phyloP scores from a whole-genome alignment of 768 basidiomycete species.

The Tricholoma terreum region DNA sequence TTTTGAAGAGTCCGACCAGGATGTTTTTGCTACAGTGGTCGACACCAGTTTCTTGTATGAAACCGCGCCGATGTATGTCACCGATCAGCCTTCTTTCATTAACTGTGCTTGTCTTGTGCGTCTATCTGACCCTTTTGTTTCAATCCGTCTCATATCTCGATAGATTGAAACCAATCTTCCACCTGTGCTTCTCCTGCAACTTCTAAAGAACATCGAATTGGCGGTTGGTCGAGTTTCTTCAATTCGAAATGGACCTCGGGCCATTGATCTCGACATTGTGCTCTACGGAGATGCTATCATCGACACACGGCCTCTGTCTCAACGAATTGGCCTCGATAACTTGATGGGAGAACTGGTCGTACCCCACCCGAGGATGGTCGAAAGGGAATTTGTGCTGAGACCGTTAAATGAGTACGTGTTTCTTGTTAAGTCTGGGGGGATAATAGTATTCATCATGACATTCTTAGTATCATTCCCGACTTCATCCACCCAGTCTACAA shows the following conservation, averaged over 20 bases:
- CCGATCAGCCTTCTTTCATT: conserved; percentile 82
- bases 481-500: conserved; percentile 61
- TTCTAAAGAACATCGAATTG: conserved; percentile 72
- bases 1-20: conserved; percentile 7
- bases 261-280: conserved; percentile 86
- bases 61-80: conserved; percentile 93
- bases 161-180: conserved; percentile 75
- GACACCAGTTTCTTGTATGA: conserved; percentile 92
- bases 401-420: conserved; percentile 80
- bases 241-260: conserved; percentile 82
- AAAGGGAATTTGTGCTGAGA: conserved; percentile 90
- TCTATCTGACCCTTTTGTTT: conserved; percentile 12
- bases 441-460: neutral
- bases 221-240: conserved; percentile 77
- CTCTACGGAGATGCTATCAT: conserved; percentile 63
- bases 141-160: neutral
- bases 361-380: conserved; percentile 78
- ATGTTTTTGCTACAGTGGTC: conserved; percentile 41
- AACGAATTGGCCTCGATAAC: conserved; percentile 44
- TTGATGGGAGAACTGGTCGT: conserved; percentile 69
- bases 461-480: conserved; percentile 72
- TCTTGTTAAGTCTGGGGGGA: neutral
- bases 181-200: conserved; percentile 53
- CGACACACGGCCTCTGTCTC: conserved; percentile 48
- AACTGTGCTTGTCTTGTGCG: conserved; percentile 91